Evolutionary conservation across 2,329 filamentous ascomycete species (phyloP).

Genomic region (Penicillium brasilianum): DNA sequence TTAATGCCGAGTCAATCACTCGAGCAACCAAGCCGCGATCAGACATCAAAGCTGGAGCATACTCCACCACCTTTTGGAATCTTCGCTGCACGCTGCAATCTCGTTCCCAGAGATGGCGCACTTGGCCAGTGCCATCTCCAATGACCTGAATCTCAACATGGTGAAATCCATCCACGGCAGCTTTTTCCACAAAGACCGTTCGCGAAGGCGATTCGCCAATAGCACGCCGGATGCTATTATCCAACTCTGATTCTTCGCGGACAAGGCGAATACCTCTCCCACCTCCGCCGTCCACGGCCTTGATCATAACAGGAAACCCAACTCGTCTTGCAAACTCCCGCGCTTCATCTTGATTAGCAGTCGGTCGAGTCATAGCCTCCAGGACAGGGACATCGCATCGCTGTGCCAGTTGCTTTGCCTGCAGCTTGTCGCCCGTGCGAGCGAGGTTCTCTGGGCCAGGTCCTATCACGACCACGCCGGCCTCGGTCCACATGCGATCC

Average conservation of each 20-base stretch:
- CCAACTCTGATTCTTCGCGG: constrained; percentile 49
- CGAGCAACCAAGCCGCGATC: constrained; percentile 54
- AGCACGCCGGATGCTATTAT: constrained; percentile 55
- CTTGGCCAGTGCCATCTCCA: constrained; percentile 59
- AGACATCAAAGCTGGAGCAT: constrained; percentile 58
- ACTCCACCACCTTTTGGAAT: constrained; percentile 66
- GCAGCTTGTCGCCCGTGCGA: constrained; percentile 62
- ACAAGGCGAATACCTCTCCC: constrained; percentile 65
- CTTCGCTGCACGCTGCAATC: constrained; percentile 66
- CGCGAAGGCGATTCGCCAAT: constrained; percentile 64
- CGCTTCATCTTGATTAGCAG: constrained; percentile 50
- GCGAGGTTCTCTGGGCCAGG: constrained; percentile 63
- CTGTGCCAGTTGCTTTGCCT: constrained; percentile 57
- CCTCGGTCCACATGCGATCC: constrained; percentile 55
- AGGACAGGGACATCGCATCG: constrained; percentile 59
- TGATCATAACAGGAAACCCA: constrained; percentile 64
- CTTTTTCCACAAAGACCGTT: constrained; percentile 66
- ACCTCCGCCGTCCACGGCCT: constrained; percentile 68
- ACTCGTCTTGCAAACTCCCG: constrained; percentile 62
- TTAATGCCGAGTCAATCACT: constrained; percentile 60
- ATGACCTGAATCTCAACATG: constrained; percentile 67
- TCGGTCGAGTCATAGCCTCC: constrained; percentile 54
- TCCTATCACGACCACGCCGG: constrained; percentile 56
- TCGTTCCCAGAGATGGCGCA: constrained; percentile 63
- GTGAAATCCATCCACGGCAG: constrained; percentile 63